Evolutionary conservation across 2,329 filamentous ascomycete species (phyloP).

Genomic region (Botrytis byssoidea): DNA sequence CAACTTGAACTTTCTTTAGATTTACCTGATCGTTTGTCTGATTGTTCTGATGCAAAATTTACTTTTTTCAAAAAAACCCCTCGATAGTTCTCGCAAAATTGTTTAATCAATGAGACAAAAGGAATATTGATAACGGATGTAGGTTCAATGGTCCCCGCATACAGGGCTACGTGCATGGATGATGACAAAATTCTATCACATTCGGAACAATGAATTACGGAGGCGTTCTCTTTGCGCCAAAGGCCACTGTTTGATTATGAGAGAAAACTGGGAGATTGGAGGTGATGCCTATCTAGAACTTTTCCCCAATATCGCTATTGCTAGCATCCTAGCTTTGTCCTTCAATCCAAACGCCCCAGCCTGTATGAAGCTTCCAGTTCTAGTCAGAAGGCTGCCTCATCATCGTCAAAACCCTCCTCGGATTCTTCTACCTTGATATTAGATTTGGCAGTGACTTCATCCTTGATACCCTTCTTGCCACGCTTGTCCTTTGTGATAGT

Average conservation of each 20-base stretch:
- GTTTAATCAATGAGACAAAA: background rate
- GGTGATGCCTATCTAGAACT: slow-evolving; percentile 37
- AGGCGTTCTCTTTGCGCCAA: background rate
- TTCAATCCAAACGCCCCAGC: background rate
- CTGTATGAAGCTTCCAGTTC: background rate
- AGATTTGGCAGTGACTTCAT: background rate
- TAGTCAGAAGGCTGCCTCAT: slow-evolving; percentile 31
- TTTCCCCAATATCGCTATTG: background rate
- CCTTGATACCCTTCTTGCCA: background rate
- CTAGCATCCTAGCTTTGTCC: background rate
- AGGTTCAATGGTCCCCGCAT: background rate
- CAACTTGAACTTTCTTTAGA: background rate
- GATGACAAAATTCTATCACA: slow-evolving; percentile 4
- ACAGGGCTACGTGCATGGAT: background rate
- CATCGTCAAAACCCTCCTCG: slow-evolving; percentile 33
- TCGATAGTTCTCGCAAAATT: background rate
- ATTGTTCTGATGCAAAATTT: background rate
- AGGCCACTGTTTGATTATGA: background rate
- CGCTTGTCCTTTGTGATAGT: background rate
- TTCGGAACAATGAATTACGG: background rate
- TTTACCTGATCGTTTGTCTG: background rate
- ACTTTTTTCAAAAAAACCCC: background rate
- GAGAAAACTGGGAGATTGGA: background rate
- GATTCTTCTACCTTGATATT: background rate
- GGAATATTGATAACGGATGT: background rate